Evolutionary conservation across 345 rosid genomes (phyloP), one percentile per base, ranked within the genome.

Genomic region (Eucalyptus camaldulensis): DNA sequence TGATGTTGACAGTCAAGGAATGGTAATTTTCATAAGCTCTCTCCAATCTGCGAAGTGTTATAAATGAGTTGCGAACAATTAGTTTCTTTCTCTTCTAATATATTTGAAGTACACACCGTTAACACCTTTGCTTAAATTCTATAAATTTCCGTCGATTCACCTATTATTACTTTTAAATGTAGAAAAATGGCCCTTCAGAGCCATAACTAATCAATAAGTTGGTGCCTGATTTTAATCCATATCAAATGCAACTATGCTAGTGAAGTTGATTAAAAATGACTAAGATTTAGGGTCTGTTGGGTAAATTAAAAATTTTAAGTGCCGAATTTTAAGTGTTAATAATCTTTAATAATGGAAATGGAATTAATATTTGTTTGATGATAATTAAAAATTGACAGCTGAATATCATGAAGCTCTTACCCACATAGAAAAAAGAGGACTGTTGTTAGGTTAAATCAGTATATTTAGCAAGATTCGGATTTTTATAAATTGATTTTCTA

Each of bases 31-130:
- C n/a, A 58, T 25, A 58, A 58, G n/a, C 14, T 58, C 65, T 58
- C n/a, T 58, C 65, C n/a, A 58, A 58, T 58, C 0, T 2, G 3
- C n/a, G 13, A 54, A 54, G 1, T 54, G 25, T 1, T 54, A 21
- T 54, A 54, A 54, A 54, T 21, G 58, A 58, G 65, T 58, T 58
- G 65, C n/a, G 29, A 11, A 25, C 65, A 9, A 58, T 1, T 58
- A 58, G 65, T 58, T 58, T 58, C 65, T 58, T 58, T 24, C 65
- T 58, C 65, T 58, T 25, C 2, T 25, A 58, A 58, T 25, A 58
- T 25, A 11, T 58, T 58, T 10, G 2, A 58, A 11, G n/a, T 10
- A 27, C 0, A 0, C 65, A 58, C 65, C n/a, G 0, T 1, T 58
- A 25, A 58, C 65, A 58, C 14, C 2, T 58, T 58, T 58, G 0